Evolutionary conservation across 2,329 filamentous ascomycete genomes (phyloP).

Genomic region (Aspergillus udagawae): DNA sequence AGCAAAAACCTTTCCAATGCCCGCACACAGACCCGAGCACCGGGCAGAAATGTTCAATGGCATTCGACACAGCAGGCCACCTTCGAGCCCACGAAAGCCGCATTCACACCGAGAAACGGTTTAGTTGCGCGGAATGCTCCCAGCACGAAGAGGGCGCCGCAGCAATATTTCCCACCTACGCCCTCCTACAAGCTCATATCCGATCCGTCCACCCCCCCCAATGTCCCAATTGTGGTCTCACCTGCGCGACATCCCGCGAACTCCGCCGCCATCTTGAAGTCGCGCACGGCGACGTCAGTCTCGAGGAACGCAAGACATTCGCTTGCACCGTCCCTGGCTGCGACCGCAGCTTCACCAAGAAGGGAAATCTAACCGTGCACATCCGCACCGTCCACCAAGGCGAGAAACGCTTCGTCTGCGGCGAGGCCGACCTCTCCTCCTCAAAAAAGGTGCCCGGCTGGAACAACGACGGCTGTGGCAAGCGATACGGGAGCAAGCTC

Average conservation of each 20-base stretch:
- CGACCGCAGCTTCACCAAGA: slow-evolving; percentile 72
- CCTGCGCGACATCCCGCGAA: slow-evolving; percentile 62
- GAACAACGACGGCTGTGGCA: slow-evolving; percentile 67
- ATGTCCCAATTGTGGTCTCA: slow-evolving; percentile 70
- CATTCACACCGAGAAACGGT: slow-evolving; percentile 65
- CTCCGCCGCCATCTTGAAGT: slow-evolving; percentile 75
- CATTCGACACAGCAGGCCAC: slow-evolving; percentile 69
- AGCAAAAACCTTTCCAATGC: slow-evolving; percentile 69
- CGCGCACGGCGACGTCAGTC: slow-evolving; percentile 59
- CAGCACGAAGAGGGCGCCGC: slow-evolving; percentile 35
- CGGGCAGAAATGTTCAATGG: slow-evolving; percentile 57
- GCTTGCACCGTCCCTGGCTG: slow-evolving; percentile 67
- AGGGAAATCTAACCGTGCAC: slow-evolving; percentile 78
- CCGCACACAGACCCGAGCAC: slow-evolving; percentile 52
- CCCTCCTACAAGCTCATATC: slow-evolving; percentile 69
- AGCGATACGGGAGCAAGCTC: slow-evolving; percentile 70
- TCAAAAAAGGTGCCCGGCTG: slow-evolving; percentile 61
- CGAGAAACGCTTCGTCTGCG: slow-evolving; percentile 71
- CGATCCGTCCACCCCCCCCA: slow-evolving; percentile 65
- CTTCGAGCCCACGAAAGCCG: slow-evolving; percentile 68
- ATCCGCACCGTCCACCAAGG: slow-evolving; percentile 73
- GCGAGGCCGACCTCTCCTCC: slow-evolving; percentile 58
- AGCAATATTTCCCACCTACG: slow-evolving; percentile 67
- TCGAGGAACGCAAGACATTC: slow-evolving; percentile 63
- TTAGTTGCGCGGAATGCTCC: slow-evolving; percentile 73